Evolutionary conservation across 768 basidiomycete species (phyloP), one percentile per base, ranked within the genome.

Genomic region (Hypsizygus marmoreus): DNA sequence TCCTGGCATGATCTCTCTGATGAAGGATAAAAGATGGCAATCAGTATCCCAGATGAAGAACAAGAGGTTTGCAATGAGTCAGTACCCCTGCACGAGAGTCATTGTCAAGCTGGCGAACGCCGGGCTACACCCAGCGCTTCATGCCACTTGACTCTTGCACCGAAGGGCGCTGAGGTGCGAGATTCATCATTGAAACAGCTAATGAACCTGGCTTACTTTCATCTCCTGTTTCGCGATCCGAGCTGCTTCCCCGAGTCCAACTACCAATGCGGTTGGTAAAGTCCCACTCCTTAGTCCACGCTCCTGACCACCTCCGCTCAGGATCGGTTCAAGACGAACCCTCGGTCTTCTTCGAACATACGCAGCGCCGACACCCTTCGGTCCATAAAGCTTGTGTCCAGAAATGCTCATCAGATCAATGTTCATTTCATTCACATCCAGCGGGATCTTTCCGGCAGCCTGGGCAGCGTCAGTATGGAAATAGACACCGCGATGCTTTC

Each of bases 391-490:
- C 73, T 99, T 99, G 75, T 99, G 97, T 1, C 91, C 97, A 6
- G 91, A 94, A 37, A 99, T 91, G 54, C 90, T 92, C 85, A 98
- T 84, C 33, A 97, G 75, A 71, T 99, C 97, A 46, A 98, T 80
- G 57, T 95, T 92, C 82, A 92, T 84, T 56, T 86, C 92, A 60
- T 98, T 93, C 30, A 99, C 97, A 65, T 98, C 86, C 24, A 99
- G 55, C 1, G 85, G 83, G 43, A 98, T 84, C 71, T 97, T 95
- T 28, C 92, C 93, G 22, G 83, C 82, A 4, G 94, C 95, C 65
- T 99, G 97, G 0, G 97, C 97, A 20, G 91, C 95, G 65, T 99
- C 97, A 14, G 97, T 95, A 70, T 99, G 97, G 76, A 99, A 86
- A 67, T 91, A 88, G 13, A 95, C 79, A 11, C 93, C 92, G 49